phyloP scores from a whole-genome alignment of 805 yeast genomes.

The Maudiozyma serrabonitensis region DNA sequence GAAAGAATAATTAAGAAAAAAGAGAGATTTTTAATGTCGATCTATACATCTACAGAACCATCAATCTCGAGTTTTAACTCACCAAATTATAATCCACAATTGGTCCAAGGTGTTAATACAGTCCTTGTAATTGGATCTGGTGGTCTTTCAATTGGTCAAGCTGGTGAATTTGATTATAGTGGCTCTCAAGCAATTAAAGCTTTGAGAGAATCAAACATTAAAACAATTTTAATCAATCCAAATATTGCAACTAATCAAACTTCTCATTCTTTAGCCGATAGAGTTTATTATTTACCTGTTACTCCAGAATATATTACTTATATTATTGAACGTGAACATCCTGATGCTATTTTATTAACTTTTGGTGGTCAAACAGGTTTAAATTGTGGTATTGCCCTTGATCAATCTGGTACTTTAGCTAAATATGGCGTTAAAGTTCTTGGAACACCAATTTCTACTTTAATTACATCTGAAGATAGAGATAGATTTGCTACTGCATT shows the following conservation, averaged over 20 bases:
- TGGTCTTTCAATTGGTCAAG: conserved; percentile 94
- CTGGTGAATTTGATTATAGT: conserved; percentile 95
- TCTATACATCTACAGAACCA: conserved; percentile 23
- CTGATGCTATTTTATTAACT: conserved; percentile 91
- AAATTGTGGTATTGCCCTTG: conserved; percentile 91
- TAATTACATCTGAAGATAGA: conserved; percentile 96
- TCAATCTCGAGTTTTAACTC: conserved; percentile 26
- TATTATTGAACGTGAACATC: conserved; percentile 90
- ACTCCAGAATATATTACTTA: conserved; percentile 94
- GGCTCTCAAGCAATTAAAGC: conserved; percentile 98
- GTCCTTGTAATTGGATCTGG: conserved; percentile 95
- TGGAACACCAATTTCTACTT: conserved; percentile 94
- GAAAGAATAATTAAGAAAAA: background rate
- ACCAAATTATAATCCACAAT: conserved; percentile 22
- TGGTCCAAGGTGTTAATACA: conserved; percentile 24
- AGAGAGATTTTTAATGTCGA: conserved; percentile 9
- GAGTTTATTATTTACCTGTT: conserved; percentile 89
- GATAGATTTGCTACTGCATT: conserved; percentile 91
- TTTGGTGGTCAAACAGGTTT: conserved; percentile 98
- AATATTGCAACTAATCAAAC: conserved; percentile 97
- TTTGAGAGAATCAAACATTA: conserved; percentile 76
- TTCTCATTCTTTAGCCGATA: conserved; percentile 90
- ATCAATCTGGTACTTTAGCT: conserved; percentile 88
- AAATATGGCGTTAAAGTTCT: conserved; percentile 87
- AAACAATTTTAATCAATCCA: conserved; percentile 83